A percentile compares a stretch with the other conserved stretches of the same genome.
Conservation (phyloP, 805 yeast genomes). For the Yarrowia osloensis region DNA sequence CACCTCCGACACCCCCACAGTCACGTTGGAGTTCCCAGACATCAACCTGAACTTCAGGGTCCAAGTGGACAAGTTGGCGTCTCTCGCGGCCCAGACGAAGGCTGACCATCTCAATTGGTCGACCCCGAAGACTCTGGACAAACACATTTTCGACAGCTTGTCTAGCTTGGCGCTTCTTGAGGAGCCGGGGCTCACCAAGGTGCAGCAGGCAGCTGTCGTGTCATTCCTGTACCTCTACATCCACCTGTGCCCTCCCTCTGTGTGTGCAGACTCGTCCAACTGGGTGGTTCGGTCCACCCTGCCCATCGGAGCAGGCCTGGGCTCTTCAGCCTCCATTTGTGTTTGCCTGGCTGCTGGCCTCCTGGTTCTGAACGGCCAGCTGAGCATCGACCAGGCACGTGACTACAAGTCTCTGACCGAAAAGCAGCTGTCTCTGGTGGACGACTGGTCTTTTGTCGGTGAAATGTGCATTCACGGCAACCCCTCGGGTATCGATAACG, state of each 20-base stretch:
- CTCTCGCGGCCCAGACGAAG: slow-evolving; percentile 17
- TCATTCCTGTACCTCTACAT: slow-evolving; percentile 80
- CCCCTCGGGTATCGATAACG: slow-evolving; percentile 95
- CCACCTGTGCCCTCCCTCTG: slow-evolving; percentile 52
- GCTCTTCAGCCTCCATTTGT: slow-evolving; percentile 87
- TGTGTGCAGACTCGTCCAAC: slow-evolving; percentile 49
- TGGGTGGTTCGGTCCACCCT: slow-evolving; percentile 77
- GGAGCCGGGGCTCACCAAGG: slow-evolving; percentile 7
- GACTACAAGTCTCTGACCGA: slow-evolving; percentile 33
- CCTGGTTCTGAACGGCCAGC: slow-evolving; percentile 37
- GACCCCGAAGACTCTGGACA: slow-evolving; percentile 32
- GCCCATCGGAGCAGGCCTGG: slow-evolving; percentile 96
- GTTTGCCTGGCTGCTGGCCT: slow-evolving; percentile 82
- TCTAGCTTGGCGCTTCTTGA: neutral
- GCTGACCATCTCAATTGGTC: slow-evolving; percentile 24
- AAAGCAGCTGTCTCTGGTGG: slow-evolving; percentile 51
- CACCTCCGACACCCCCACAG: slow-evolving; percentile 44
- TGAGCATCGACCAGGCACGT: slow-evolving; percentile 35
- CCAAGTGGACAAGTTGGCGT: slow-evolving; percentile 61
- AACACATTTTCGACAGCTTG: slow-evolving; percentile 21
- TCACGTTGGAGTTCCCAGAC: slow-evolving; percentile 81
- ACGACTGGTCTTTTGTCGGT: slow-evolving; percentile 87
- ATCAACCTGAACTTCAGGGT: slow-evolving; percentile 67
- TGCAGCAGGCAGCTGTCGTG: slow-evolving; percentile 56
- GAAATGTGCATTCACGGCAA: slow-evolving; percentile 95